Base-by-base conservation (phyloP, 805 yeast genomes). In the Metschnikowia sp. region DNA sequence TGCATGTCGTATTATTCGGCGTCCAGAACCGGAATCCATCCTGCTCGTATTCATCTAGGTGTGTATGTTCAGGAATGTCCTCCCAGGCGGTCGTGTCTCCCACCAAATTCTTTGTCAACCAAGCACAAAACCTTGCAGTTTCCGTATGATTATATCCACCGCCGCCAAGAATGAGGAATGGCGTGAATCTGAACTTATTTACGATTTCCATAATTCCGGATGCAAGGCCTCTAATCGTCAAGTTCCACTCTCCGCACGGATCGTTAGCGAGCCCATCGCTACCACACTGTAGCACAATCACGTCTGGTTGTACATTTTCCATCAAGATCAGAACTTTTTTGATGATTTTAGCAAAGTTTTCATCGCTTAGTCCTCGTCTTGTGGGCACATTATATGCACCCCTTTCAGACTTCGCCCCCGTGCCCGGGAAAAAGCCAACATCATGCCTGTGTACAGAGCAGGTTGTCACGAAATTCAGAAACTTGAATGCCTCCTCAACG, bases 191-290 rank as follows among this genome's bases (percentile, higher is more conserved):
- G 13, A 36, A 39, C 10, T 12, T 10, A 4, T 48, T 44, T 8
- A 51, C 38, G 2, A 48, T 35, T 4, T 32, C 13, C 3, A 55
- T 41, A 34, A 4, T 83, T 61, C 6, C 62, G 63, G 1, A 58
- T 29, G 76, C 74, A 18, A 74, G 68, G 0, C 84, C 86, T 35
- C 63, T 61, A 8, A 82, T 73, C 0, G 84, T 76, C 47, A 86
- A 60, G 60, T 84, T 86, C 92, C 92, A 86, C 58, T 84, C 86
- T 12, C 71, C 66, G 51, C 74, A 79, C 15, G 75, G 74, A 59
- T 86, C 94, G 0, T 82, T 72, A n/a, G 76, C 72, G 19, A 86
- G 65, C 0, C 94, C 92, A 68, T 86, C 95, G 31, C 82, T 80
- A 1, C 95, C 95, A 57, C 84, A 77, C 58, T 83, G 88, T 1